Evolutionary conservation across 805 yeast species (phyloP).

Genomic region (Grigorovia yakushimaensis): DNA sequence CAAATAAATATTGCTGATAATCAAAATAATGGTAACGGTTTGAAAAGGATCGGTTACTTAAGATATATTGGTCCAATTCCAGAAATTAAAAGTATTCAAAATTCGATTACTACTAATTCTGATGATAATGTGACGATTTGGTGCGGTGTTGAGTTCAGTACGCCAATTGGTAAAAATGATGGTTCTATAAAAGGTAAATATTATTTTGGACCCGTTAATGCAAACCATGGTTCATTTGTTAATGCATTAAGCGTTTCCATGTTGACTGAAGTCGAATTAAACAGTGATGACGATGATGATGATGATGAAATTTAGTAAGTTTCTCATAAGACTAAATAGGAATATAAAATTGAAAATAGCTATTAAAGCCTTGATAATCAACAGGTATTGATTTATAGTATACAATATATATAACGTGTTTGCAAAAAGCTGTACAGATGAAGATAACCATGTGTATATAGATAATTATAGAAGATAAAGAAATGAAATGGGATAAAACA

Average conservation of each 20-base stretch:
- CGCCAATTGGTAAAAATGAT: slow-evolving; percentile 79
- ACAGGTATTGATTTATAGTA: too few species aligned
- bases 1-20: slow-evolving; percentile 21
- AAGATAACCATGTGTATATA: too few species aligned
- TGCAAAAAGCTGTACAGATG: too few species aligned
- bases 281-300: slow-evolving; percentile 32
- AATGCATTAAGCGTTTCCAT: slow-evolving; percentile 55
- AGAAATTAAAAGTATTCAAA: slow-evolving; percentile 38
- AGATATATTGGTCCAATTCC: slow-evolving; percentile 60
- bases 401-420: too few species aligned
- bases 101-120: too few species aligned
- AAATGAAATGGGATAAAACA: background rate
- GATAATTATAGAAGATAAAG: slow-evolving; percentile 22
- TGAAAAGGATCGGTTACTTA: slow-evolving; percentile 56
- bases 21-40: slow-evolving; percentile 7
- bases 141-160: slow-evolving; percentile 82
- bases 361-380: too few species aligned
- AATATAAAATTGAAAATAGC: too few species aligned
- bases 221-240: slow-evolving; percentile 68
- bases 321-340: too few species aligned
- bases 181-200: slow-evolving; percentile 57
- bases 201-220: slow-evolving; percentile 46
- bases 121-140: slow-evolving; percentile 32
- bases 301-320: too few species aligned
- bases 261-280: slow-evolving; percentile 45